These are phyloP conservation scores for Penicillium sp. DNA, from an alignment of 2,329 filamentous ascomycete genomes.

Conservation along the genomic window DNA sequence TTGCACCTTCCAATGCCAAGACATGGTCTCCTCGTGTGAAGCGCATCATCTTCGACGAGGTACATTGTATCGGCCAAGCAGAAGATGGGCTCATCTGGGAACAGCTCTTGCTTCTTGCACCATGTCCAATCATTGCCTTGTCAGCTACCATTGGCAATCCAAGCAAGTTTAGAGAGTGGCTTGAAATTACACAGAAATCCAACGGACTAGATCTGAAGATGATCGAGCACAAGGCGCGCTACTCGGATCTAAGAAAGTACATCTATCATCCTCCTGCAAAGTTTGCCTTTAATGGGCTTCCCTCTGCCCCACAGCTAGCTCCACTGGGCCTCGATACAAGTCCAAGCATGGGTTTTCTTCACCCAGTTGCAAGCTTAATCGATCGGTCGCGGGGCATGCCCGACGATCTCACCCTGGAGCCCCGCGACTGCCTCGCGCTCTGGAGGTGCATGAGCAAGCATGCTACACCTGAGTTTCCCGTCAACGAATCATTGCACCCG, in stretches of 20 bases:
- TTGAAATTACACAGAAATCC: slow-evolving; percentile 65
- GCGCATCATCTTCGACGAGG: slow-evolving; percentile 81
- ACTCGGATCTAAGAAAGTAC: slow-evolving; percentile 80
- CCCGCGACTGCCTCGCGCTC: slow-evolving; percentile 70
- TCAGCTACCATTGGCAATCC: slow-evolving; percentile 82
- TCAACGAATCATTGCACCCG: slow-evolving; percentile 41
- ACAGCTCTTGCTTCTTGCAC: slow-evolving; percentile 73
- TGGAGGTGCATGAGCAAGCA: slow-evolving; percentile 68
- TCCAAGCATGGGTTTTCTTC: slow-evolving; percentile 63
- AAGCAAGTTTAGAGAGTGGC: slow-evolving; percentile 70
- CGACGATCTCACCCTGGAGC: slow-evolving; percentile 71
- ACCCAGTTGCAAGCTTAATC: slow-evolving; percentile 68
- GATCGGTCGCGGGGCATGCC: slow-evolving; percentile 68
- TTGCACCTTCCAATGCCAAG: slow-evolving; percentile 67
- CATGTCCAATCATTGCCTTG: slow-evolving; percentile 78
- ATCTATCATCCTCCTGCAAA: slow-evolving; percentile 60
- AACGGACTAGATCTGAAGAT: slow-evolving; percentile 69
- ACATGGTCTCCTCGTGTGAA: slow-evolving; percentile 71
- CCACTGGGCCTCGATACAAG: slow-evolving; percentile 54
- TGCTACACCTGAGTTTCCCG: slow-evolving; percentile 56
- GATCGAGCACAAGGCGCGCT: slow-evolving; percentile 70
- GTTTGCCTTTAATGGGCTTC: slow-evolving; percentile 61
- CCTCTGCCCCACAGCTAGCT: slow-evolving; percentile 22
- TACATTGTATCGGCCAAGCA: slow-evolving; percentile 78
- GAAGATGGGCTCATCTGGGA: slow-evolving; percentile 81